These are phyloP conservation scores for Acer negundo DNA, from an alignment of 345 rosid genomes.

Conservation along the genomic window DNA sequence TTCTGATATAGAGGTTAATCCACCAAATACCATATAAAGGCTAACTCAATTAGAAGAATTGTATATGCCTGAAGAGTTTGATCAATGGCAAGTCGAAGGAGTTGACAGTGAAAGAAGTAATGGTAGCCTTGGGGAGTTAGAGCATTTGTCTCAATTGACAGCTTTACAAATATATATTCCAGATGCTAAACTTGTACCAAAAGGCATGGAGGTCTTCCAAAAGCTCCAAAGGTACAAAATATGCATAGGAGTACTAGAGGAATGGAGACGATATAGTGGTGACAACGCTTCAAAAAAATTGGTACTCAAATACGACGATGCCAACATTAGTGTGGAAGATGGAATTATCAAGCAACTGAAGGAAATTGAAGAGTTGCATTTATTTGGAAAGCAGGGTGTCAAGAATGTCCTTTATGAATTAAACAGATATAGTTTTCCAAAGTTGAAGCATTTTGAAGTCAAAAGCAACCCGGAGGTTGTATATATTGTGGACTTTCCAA, in stretches of 20 bases:
- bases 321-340: background rate
- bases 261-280: no score
- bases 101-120: background rate
- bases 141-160: slow-evolving; percentile 17
- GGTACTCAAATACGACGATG: background rate
- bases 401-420: background rate
- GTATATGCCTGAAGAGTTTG: slow-evolving; percentile 18
- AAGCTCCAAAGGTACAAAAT: background rate
- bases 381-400: slow-evolving; percentile 3
- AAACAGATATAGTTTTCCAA: slow-evolving; percentile 1
- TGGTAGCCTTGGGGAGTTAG: slow-evolving; percentile 13
- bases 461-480: background rate
- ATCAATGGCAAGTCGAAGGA: background rate
- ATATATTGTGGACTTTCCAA: background rate
- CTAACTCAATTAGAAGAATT: slow-evolving; percentile 30
- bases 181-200: background rate
- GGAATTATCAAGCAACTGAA: background rate
- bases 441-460: slow-evolving; percentile 12
- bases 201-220: background rate
- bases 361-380: background rate
- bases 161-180: no score
- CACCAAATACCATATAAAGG: background rate
- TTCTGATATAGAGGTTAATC: background rate
- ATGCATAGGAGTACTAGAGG: background rate
- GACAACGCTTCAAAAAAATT: no score